Conservation (phyloP, 805 yeast species). For the Clavispora phyllophila region DNA sequence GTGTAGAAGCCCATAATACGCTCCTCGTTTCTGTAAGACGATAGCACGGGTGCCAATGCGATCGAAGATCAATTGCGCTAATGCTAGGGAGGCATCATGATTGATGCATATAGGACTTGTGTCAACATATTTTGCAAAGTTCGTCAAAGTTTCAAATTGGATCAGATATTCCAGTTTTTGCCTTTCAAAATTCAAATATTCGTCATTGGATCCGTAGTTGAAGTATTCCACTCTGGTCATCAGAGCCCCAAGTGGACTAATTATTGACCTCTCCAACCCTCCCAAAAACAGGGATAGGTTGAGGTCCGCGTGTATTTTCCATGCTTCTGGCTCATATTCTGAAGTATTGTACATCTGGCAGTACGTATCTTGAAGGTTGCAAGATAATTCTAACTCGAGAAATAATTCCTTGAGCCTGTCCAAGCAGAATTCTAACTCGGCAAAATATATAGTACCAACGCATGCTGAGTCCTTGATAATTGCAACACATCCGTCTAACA, state of each 20-base stretch:
- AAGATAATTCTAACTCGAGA: slow-evolving; percentile 14
- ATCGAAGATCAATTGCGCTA: slow-evolving; percentile 48
- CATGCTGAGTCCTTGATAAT: slow-evolving; percentile 30
- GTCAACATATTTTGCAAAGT: slow-evolving; percentile 41
- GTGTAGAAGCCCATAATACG: slow-evolving; percentile 47
- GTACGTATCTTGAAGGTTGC: slow-evolving; percentile 23
- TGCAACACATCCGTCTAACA: slow-evolving; percentile 51
- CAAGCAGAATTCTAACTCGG: slow-evolving; percentile 48
- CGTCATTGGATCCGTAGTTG: slow-evolving; percentile 2
- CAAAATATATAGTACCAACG: slow-evolving; percentile 45
- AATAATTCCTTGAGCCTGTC: slow-evolving; percentile 37
- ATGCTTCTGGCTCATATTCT: not conserved
- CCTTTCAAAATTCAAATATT: slow-evolving; percentile 6
- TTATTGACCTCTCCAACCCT: not conserved
- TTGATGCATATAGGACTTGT: slow-evolving; percentile 44
- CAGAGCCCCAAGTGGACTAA: not conserved
- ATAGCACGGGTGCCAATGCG: slow-evolving; percentile 49
- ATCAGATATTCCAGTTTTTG: slow-evolving; percentile 9
- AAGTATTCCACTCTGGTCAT: not conserved
- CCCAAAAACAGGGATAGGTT: not conserved
- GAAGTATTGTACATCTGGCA: slow-evolving; percentile 16
- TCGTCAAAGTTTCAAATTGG: slow-evolving; percentile 24
- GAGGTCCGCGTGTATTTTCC: not conserved
- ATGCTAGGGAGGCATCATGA: slow-evolving; percentile 42
- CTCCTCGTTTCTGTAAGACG: slow-evolving; percentile 40